Evolutionary conservation across 495 filamentous ascomycete species (phyloP), one percentile per base, ranked within the genome.

Genomic region (Aspergillus kassunensis): DNA sequence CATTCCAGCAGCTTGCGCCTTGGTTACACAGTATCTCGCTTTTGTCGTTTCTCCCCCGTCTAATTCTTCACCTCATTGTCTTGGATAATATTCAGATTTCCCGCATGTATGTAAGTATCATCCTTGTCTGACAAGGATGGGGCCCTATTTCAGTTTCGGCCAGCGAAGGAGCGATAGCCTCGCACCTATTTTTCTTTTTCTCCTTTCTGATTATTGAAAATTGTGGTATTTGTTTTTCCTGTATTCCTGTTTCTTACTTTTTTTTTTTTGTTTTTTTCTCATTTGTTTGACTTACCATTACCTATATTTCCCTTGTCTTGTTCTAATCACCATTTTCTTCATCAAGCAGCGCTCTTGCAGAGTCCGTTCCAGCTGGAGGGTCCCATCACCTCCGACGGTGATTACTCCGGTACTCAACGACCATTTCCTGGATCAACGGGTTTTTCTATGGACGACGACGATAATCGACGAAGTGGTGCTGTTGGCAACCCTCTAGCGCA

Each of bases 381-480:
- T 61, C 62, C 70, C 6, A 63, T 66, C 40, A 69, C 68, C 41
- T 64, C 70, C 31, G 72, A 75, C 52, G 62, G 67, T 40, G 68
- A 74, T 55, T 77, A 73, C 59, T 62, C 70, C 30, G 65, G 56
- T 41, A 53, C 60, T 19, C 69, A 72, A 29, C 61, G 60, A 24
- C 49, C 40, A 9, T 67, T 60, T 53, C 48, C 66, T 19, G 54
- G 58, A 57, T 52, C 70, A 50, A 60, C 67, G 41, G 62, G 65
- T 21, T 74, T 69, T 56, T 49, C 60, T 40, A 64, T 62, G 44
- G 68, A 73, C n/a, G 72, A 73, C 37, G 73, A 75, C n/a, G 72
- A 58, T 37, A 58, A 44, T 55, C 71, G 67, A 43, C 68, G 72
- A 66, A 67, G 73, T 60, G 70, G 69, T 62, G 64, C 59, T 44